Percentiles rank a stretch among this genome's conserved stretches.
Evolutionary conservation across 495 filamentous ascomycete genomes (phyloP).

Genomic region (Neurospora intermedia): DNA sequence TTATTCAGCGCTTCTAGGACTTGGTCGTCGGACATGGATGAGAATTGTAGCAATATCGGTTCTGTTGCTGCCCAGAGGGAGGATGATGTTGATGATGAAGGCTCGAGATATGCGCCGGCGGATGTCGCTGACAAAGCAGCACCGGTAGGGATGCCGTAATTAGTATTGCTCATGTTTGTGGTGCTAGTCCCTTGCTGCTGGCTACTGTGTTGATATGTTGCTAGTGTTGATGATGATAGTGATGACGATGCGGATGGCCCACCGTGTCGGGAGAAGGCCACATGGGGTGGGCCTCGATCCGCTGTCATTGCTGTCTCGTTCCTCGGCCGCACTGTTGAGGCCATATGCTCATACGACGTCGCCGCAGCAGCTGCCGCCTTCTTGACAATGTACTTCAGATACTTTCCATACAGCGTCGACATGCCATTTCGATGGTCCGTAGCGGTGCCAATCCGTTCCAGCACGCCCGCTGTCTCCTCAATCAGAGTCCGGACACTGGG

Average conservation of each 20-base stretch:
- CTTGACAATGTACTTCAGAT: constrained; percentile 48
- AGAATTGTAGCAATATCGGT: constrained; percentile 44
- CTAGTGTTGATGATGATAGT: background rate
- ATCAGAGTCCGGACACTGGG: constrained; percentile 59
- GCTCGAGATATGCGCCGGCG: background rate
- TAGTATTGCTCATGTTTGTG: background rate
- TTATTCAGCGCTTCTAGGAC: constrained; percentile 51
- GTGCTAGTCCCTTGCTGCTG: constrained; percentile 9
- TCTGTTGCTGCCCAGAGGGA: constrained; percentile 32
- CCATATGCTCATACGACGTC: background rate
- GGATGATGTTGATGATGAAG: constrained; percentile 1
- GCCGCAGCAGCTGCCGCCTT: constrained; percentile 7
- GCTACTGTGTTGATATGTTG: constrained; percentile 4
- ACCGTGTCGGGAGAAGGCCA: background rate
- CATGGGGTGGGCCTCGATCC: background rate
- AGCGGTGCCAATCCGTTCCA: constrained; percentile 55
- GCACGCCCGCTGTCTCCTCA: constrained; percentile 55
- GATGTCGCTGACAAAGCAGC: background rate
- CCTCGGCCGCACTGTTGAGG: background rate
- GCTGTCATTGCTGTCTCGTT: background rate
- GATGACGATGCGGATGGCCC: constrained; percentile 4
- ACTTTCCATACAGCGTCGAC: constrained; percentile 51
- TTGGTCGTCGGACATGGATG: constrained; percentile 56
- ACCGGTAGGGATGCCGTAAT: background rate
- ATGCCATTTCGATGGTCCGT: constrained; percentile 54